phyloP scores from a whole-genome alignment of 345 rosid genomes.

The Tarenaya hassleriana region DNA sequence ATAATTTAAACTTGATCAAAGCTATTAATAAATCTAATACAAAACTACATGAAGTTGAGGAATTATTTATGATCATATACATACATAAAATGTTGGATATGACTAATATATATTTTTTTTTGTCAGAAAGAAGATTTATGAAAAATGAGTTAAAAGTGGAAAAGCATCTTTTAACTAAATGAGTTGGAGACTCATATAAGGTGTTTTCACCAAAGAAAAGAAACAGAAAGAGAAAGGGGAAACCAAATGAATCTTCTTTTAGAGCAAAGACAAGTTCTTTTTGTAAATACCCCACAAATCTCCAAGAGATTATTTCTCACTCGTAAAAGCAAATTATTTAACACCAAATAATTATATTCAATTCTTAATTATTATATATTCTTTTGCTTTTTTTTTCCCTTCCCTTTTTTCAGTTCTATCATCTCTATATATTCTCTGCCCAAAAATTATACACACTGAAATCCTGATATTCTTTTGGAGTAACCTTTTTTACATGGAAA shows the following conservation, averaged over 20 bases:
- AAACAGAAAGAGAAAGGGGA: slow-evolving; percentile 20
- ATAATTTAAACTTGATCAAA: too few relatives aligned
- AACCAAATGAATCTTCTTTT: slow-evolving; percentile 27
- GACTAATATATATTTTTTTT: not conserved
- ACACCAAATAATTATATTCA: not conserved
- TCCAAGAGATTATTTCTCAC: slow-evolving; percentile 21
- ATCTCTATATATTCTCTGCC: slow-evolving; percentile 13
- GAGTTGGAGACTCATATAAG: not conserved
- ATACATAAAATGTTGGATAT: too few relatives aligned
- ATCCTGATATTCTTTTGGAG: not conserved
- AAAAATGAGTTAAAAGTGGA: not conserved
- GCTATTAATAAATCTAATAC: too few relatives aligned
- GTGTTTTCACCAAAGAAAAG: slow-evolving; percentile 18
- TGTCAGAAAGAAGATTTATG: too few relatives aligned
- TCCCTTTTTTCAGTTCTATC: not conserved
- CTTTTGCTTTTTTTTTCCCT: not conserved
- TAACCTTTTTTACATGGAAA: too few relatives aligned
- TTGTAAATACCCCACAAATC: slow-evolving; percentile 13
- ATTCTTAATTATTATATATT: not conserved
- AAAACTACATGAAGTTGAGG: too few relatives aligned
- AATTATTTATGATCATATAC: too few relatives aligned
- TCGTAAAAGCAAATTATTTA: slow-evolving; percentile 2
- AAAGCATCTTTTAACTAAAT: slow-evolving; percentile 2
- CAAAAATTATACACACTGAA: not conserved
- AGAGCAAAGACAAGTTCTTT: slow-evolving; percentile 8